Evolutionary conservation across 768 basidiomycete species (phyloP), one percentile per base, ranked within the genome.

Genomic region (Lenzites betulinus): DNA sequence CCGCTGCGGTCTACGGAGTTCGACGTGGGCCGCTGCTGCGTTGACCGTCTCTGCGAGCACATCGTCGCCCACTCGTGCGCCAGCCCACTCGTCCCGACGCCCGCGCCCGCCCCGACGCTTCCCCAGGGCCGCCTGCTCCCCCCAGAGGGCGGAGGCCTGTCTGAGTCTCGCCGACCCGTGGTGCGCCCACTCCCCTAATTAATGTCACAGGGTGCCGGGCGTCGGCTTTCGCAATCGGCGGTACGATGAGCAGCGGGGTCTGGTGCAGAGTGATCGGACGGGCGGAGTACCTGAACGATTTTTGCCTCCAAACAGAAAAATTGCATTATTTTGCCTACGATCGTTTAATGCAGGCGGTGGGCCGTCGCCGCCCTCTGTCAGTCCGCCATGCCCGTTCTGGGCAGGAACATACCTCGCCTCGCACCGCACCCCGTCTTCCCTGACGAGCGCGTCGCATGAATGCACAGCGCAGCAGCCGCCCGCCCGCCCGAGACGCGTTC

Each of bases 171-270:
- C 11, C 38, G 38, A 8, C 38, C 15, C 62, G 57, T 51, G 57
- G 57, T 49, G 18, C 56, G 56, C 48, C 26, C 35, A 22, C 20
- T 52, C 62, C 62, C 62, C 62, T 59, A 59, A 63, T 51, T 63
- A 46, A 58, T 49, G 59, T 58, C 57, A 63, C 61, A 63, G 51
- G 61, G 51, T 39, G 49, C 44, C 47, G 25, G 41, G 33, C 44
- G 46, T 62, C 60, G 47, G 54, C 48, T n/a, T 18, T 51, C 46
- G 51, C 51, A 57, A 56, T 62, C 55, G 55, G 56, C 44, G 61
- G 58, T 62, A 58, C 54, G 38, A 62, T 62, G 61, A 62, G 43
- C 55, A 58, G 55, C 55, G 43, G 22, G 54, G 61, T 48, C 61
- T 51, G 30, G 41, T 53, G 43, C 61, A 57, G 16, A 52, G 28